These are phyloP conservation scores for Fusarium sp. DNA, from an alignment of 2,329 filamentous ascomycete genomes.

Conservation along the genomic window DNA sequence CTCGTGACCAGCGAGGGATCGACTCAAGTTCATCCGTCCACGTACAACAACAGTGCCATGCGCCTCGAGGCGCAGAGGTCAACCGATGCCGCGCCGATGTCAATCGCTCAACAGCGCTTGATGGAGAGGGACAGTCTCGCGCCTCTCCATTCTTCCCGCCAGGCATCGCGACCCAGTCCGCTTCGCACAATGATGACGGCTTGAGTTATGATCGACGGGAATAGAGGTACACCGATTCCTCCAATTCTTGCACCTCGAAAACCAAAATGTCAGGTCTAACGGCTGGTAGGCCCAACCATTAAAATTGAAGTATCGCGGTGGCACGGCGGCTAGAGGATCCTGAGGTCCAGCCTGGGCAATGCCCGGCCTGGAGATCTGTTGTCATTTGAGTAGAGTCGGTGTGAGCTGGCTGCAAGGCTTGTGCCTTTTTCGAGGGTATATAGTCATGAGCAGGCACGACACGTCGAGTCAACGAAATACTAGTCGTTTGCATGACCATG, in stretches of 20 bases:
- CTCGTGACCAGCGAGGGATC: constrained; percentile 88
- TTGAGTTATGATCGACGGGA: constrained; percentile 57
- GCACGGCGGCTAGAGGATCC: constrained; percentile 41
- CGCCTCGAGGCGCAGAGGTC: constrained; percentile 55
- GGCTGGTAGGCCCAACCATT: constrained; percentile 42
- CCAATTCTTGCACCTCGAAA: constrained; percentile 22
- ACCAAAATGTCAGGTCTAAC: constrained; percentile 40
- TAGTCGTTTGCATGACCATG: constrained; percentile 41
- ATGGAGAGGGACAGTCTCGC: constrained; percentile 59
- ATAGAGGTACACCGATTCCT: constrained; percentile 45
- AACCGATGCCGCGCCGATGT: constrained; percentile 58
- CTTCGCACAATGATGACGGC: constrained; percentile 75
- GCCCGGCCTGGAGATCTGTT: constrained; percentile 37
- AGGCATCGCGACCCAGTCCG: constrained; percentile 72
- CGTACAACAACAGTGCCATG: constrained; percentile 56
- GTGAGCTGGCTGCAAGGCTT: constrained; percentile 38
- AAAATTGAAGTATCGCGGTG: constrained; percentile 43
- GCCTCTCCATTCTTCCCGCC: constrained; percentile 57
- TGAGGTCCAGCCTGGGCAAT: constrained; percentile 30
- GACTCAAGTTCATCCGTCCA: constrained; percentile 69
- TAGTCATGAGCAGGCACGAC: constrained; percentile 38
- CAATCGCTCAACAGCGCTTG: constrained; percentile 59
- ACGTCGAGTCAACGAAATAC: constrained; percentile 44
- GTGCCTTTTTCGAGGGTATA: constrained; percentile 20
- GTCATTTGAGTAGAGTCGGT: constrained; percentile 43